These are phyloP conservation scores for Pseudoneurospora amorphoporcata DNA, from an alignment of 495 filamentous ascomycete species.

Conservation along the genomic window DNA sequence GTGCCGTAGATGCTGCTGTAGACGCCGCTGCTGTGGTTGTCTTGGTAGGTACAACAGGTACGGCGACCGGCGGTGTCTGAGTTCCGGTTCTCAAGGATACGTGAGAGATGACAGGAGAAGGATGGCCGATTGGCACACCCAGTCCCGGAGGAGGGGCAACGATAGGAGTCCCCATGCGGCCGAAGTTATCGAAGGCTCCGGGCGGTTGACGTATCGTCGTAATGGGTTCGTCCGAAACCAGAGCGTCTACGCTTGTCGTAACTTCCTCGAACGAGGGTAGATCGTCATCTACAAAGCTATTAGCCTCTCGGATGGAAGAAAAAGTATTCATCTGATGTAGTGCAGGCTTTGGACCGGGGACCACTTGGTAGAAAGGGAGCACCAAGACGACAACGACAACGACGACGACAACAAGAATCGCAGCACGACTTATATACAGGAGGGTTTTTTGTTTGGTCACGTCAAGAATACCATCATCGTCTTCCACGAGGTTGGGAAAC, in stretches of 20 bases:
- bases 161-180: constrained; percentile 45
- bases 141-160: constrained; percentile 52
- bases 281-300: constrained; percentile 36
- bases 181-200: constrained; percentile 34
- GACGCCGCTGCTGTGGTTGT: constrained; percentile 1
- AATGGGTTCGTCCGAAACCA: constrained; percentile 42
- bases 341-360: constrained; percentile 2
- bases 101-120: constrained; percentile 26
- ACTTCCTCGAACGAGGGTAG: constrained; percentile 42
- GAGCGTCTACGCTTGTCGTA: constrained; percentile 43
- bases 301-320: constrained; percentile 24
- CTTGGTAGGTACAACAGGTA: constrained; percentile 14
- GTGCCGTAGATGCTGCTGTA: background rate
- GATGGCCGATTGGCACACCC: constrained; percentile 44
- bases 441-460: constrained; percentile 28
- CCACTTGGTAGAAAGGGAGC: constrained; percentile 12
- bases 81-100: constrained; percentile 11
- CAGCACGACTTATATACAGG: constrained; percentile 23
- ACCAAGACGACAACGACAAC: constrained; percentile 8
- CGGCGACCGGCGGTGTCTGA: constrained; percentile 14
- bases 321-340: constrained; percentile 16
- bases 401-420: constrained; percentile 4
- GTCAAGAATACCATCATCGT: constrained; percentile 44
- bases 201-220: constrained; percentile 16
- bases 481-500: constrained; percentile 35